Percentiles rank a stretch among this genome's conserved stretches.
Conservation (phyloP, 768 basidiomycete species). For the Amanita subjunquillea region DNA sequence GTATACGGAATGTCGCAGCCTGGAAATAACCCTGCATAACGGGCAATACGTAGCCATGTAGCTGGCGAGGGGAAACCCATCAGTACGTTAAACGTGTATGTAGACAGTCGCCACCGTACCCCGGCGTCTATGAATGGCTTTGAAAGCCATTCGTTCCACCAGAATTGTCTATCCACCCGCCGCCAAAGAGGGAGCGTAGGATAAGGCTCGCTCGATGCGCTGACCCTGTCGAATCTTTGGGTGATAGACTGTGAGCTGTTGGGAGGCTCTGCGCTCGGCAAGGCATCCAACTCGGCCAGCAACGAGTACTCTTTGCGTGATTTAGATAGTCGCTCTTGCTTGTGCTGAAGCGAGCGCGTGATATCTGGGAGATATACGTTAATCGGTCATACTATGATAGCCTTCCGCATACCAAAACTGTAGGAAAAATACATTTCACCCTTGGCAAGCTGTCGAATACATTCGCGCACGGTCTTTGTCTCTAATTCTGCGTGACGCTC, state of each 20-base stretch:
- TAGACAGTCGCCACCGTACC: constrained; percentile 30
- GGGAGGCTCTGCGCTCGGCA: constrained; percentile 21
- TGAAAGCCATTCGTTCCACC: constrained; percentile 92
- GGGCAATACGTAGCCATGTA: constrained; percentile 81
- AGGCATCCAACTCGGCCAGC: constrained; percentile 49
- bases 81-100: constrained; percentile 1
- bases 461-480: constrained; percentile 72
- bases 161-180: constrained; percentile 81
- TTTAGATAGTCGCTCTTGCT: constrained; percentile 55
- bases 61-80: constrained; percentile 20
- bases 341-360: constrained; percentile 75
- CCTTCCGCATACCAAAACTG: constrained; percentile 53
- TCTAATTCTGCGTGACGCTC: constrained; percentile 72
- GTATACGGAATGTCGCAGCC: constrained; percentile 54
- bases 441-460: constrained; percentile 64
- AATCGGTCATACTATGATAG: background rate
- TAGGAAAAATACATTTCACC: constrained; percentile 90
- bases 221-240: constrained; percentile 18
- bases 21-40: constrained; percentile 94
- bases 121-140: constrained; percentile 84
- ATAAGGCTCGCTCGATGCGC: constrained; percentile 60
- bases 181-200: constrained; percentile 84
- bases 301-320: constrained; percentile 48
- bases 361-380: constrained; percentile 41
- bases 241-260: constrained; percentile 6